These are phyloP conservation scores for Trametes sanguinea DNA, from an alignment of 768 basidiomycete species.

Conservation along the genomic window DNA sequence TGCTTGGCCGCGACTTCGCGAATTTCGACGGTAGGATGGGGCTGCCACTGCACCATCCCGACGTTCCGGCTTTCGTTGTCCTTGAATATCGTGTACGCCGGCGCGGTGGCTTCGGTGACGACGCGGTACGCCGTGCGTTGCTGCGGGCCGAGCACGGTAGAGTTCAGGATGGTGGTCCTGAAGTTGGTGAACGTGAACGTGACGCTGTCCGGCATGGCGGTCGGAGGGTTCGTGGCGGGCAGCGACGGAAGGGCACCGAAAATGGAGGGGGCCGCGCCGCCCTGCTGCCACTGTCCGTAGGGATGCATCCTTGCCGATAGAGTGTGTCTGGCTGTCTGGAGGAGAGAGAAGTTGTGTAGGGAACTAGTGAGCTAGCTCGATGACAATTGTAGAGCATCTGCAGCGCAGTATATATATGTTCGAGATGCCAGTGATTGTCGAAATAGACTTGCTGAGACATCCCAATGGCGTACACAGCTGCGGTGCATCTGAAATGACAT, in stretches of 20 bases:
- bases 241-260: conserved; percentile 63
- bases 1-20: conserved; percentile 53
- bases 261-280: conserved; percentile 47
- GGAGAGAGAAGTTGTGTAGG: neutral
- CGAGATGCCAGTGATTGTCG: neutral
- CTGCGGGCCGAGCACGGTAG: conserved; percentile 51
- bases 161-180: conserved; percentile 56
- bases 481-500: neutral
- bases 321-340: neutral
- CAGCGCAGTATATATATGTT: conserved; percentile 8
- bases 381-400: neutral
- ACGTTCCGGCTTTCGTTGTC: conserved; percentile 47
- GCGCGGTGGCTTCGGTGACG: conserved; percentile 50
- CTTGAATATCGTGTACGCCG: conserved; percentile 57
- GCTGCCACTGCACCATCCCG: conserved; percentile 60
- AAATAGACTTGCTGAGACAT: conserved; percentile 5
- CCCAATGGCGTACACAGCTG: neutral
- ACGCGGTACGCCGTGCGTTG: conserved; percentile 50
- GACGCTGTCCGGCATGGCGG: conserved; percentile 35
- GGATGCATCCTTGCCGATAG: conserved; percentile 27
- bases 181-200: conserved; percentile 53
- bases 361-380: neutral
- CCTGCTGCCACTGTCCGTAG: conserved; percentile 28
- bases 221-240: conserved; percentile 32
- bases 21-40: conserved; percentile 53